Conservation (phyloP, 352 stramenopile species). For the Globisporangium spiculum region DNA sequence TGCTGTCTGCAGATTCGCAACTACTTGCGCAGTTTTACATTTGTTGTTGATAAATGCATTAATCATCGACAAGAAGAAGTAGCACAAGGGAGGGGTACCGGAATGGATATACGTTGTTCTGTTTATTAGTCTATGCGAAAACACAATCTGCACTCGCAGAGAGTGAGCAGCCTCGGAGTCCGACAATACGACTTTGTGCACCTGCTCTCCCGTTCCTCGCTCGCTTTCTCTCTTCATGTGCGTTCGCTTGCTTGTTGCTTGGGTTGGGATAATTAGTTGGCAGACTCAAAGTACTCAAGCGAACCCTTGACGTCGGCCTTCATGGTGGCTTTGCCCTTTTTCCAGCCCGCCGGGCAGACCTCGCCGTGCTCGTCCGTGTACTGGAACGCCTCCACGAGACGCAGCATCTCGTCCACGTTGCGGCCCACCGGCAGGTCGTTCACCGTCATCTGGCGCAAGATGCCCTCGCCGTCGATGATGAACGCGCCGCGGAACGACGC, state of each 20-base stretch:
- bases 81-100: too few species aligned
- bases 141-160: too few species aligned
- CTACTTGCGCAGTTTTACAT: too few species aligned
- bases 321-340: conserved; percentile 76
- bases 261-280: neutral
- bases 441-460: conserved; percentile 23
- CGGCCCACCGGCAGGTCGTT: conserved; percentile 65
- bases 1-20: too few species aligned
- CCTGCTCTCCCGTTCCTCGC: too few species aligned
- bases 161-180: too few species aligned
- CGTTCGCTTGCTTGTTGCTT: neutral
- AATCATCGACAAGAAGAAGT: too few species aligned
- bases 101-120: too few species aligned
- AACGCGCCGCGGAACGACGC: conserved; percentile 86
- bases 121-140: too few species aligned
- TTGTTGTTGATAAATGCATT: too few species aligned
- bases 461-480: conserved; percentile 87
- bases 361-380: conserved; percentile 76
- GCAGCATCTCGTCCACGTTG: conserved; percentile 69
- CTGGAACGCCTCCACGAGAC: conserved; percentile 73
- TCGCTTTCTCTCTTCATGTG: neutral
- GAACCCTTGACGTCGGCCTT: conserved; percentile 77
- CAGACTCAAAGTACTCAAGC: conserved; percentile 63
- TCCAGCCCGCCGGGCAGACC: conserved; percentile 69
- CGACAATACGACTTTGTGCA: too few species aligned